A percentile compares a stretch with the other conserved stretches of the same genome.
These are phyloP conservation scores for Sclerotinia trifoliorum DNA, from an alignment of 2,329 filamentous ascomycete species.

Conservation along the genomic window DNA sequence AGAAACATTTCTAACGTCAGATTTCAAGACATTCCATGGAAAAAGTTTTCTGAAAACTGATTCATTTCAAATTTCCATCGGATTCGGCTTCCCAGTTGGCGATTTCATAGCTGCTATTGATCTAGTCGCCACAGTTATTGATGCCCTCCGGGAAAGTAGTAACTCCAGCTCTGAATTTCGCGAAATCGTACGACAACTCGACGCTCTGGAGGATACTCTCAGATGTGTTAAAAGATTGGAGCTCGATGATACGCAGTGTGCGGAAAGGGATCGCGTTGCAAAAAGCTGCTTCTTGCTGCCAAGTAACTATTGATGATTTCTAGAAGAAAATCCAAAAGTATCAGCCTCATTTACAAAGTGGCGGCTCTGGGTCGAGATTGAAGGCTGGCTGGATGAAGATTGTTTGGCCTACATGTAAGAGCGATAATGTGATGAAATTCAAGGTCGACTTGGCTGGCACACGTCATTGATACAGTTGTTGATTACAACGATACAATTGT, in stretches of 20 bases:
- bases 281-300: constrained; percentile 34
- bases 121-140: constrained; percentile 31
- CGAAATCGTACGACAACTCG: constrained; percentile 28
- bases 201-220: constrained; percentile 35
- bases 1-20: not conserved
- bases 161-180: constrained; percentile 29
- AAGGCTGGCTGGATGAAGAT: constrained; percentile 34
- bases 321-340: constrained; percentile 36
- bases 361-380: constrained; percentile 19
- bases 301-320: constrained; percentile 37
- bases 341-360: constrained; percentile 29
- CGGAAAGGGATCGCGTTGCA: constrained; percentile 33
- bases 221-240: constrained; percentile 36
- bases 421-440: constrained; percentile 36
- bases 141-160: constrained; percentile 27
- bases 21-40: not conserved
- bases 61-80: constrained; percentile 4
- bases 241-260: constrained; percentile 29
- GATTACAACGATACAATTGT: constrained; percentile 13
- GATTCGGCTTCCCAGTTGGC: constrained; percentile 33
- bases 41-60: not conserved
- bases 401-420: constrained; percentile 36
- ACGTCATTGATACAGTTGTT: constrained; percentile 34
- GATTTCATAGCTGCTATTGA: constrained; percentile 36
- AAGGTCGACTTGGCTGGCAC: constrained; percentile 34